phyloP scores from a whole-genome alignment of 352 stramenopile species.

The Saprolegnia diclina region DNA sequence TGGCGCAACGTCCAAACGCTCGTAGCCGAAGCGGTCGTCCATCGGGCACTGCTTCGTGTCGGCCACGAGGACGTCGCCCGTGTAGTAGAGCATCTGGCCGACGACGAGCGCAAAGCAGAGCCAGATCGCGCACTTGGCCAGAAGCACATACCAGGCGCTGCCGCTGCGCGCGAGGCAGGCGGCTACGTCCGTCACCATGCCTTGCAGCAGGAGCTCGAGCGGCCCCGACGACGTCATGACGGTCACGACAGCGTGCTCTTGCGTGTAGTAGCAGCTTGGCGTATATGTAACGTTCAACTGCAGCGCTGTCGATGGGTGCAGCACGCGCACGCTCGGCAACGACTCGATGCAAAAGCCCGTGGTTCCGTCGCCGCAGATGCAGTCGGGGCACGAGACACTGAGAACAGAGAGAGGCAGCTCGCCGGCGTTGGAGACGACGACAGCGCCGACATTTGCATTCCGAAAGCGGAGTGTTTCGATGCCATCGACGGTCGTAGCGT shows the following conservation, averaged over 20 bases:
- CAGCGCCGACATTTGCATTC: not conserved
- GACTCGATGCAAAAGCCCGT: slow-evolving; percentile 8
- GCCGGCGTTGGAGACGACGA: slow-evolving; percentile 2
- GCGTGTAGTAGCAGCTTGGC: not conserved
- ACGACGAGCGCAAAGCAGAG: slow-evolving; percentile 1
- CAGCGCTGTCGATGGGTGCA: not conserved
- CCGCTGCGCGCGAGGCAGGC: not conserved
- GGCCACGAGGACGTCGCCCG: not conserved
- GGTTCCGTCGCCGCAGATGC: not conserved
- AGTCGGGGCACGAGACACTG: not conserved
- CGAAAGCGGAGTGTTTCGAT: not conserved
- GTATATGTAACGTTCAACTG: slow-evolving; percentile 8
- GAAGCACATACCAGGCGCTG: not conserved
- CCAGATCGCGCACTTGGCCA: not conserved
- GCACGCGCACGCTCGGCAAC: not conserved
- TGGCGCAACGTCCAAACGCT: not conserved
- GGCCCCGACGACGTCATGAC: not conserved
- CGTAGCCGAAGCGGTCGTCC: slow-evolving; percentile 1
- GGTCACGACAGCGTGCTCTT: not conserved
- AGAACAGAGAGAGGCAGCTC: not conserved
- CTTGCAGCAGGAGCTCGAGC: not conserved
- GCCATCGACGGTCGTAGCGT: not conserved
- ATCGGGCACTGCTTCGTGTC: not conserved
- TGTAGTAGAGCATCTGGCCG: slow-evolving; percentile 19
- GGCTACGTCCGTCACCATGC: not conserved